Evolutionary conservation across 495 filamentous ascomycete species (phyloP).

Genomic region (Aspergillus ostianus): DNA sequence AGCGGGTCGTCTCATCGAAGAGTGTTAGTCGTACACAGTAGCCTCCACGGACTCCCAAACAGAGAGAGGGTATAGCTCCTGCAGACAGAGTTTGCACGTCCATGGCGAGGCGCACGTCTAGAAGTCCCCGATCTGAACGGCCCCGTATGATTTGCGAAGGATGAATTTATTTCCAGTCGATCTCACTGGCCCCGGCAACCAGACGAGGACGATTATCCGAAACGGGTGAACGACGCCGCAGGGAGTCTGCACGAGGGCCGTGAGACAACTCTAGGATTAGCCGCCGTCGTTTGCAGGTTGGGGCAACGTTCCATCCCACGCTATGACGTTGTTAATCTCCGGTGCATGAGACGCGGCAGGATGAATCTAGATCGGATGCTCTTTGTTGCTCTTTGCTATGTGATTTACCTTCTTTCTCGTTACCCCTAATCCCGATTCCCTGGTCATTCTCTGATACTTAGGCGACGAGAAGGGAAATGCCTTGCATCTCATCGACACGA

Average conservation of each 20-base stretch:
- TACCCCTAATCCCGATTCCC: background rate
- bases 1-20: too few relatives aligned
- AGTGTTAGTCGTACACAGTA: background rate
- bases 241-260: constrained; percentile 6
- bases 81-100: too few relatives aligned
- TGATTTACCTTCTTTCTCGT: background rate
- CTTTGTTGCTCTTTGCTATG: background rate
- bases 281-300: constrained; percentile 7
- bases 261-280: constrained; percentile 10
- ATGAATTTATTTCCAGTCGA: background rate
- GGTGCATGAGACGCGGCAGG: background rate
- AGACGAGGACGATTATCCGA: background rate
- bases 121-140: too few relatives aligned
- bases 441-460: background rate
- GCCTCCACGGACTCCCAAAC: background rate
- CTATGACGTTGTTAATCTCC: constrained; percentile 13
- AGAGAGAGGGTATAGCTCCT: background rate
- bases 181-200: constrained; percentile 1
- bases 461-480: too few relatives aligned
- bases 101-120: too few relatives aligned
- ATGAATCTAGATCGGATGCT: background rate
- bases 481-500: too few relatives aligned
- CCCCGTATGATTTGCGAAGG: background rate
- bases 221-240: constrained; percentile 5
- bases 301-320: constrained; percentile 9